A percentile compares a stretch with the other conserved stretches of the same genome.
Evolutionary conservation across 1,284 basidiomycete species (phyloP).

Genomic region (Boletus semigastroideus): DNA sequence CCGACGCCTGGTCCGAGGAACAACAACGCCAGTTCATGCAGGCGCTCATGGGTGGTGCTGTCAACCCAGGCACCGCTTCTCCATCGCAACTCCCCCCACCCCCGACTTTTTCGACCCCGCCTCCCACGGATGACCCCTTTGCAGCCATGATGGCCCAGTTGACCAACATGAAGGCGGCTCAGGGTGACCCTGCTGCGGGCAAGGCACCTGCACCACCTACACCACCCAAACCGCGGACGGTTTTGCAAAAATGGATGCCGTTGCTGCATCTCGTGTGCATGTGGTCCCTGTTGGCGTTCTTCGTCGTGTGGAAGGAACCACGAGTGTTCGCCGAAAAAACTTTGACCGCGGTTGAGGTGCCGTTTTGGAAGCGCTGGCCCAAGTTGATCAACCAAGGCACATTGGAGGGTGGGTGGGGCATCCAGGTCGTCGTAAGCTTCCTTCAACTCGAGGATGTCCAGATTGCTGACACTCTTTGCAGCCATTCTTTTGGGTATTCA

Average conservation of each 20-base stretch:
- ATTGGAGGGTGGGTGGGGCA: conserved; percentile 40
- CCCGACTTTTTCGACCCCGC: conserved; percentile 4
- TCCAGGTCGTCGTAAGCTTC: conserved; percentile 52
- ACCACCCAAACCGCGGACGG: conserved; percentile 39
- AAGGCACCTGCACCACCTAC: conserved; percentile 18
- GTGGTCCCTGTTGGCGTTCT: conserved; percentile 66
- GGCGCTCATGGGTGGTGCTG: conserved; percentile 49
- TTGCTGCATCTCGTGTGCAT: conserved; percentile 60
- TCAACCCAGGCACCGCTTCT: conserved; percentile 18
- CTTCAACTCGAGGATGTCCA: neutral
- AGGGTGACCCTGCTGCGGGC: conserved; percentile 10
- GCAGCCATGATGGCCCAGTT: conserved; percentile 34
- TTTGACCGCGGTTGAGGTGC: conserved; percentile 18
- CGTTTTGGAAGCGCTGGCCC: conserved; percentile 58
- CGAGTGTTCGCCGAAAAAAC: conserved; percentile 36
- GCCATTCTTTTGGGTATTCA: conserved; percentile 81
- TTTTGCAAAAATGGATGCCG: conserved; percentile 59
- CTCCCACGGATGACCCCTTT: conserved; percentile 23
- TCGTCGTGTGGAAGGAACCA: conserved; percentile 66
- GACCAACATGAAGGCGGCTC: conserved; percentile 33
- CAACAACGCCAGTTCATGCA: conserved; percentile 65
- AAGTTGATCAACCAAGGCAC: conserved; percentile 39
- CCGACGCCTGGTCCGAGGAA: conserved; percentile 61
- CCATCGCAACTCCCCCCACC: conserved; percentile 16
- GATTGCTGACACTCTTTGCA: conserved; percentile 29